Evolutionary conservation across 352 stramenopile species (phyloP).

Genomic region (Globisporangium takayamanum): DNA sequence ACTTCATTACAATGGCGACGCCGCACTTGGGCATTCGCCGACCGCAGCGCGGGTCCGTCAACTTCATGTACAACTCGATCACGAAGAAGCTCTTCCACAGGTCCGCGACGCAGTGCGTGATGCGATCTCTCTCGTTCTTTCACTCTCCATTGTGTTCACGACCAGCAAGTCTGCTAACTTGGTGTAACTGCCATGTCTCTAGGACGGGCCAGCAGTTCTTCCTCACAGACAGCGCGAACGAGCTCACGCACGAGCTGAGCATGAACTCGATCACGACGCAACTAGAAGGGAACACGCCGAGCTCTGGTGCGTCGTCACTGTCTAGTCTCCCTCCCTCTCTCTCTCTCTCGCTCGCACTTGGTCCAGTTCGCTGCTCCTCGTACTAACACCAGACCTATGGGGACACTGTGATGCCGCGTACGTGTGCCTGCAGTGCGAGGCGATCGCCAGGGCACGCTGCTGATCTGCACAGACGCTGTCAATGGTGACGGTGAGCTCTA

Average conservation of each 20-base stretch:
- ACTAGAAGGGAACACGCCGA: slow-evolving; percentile 23
- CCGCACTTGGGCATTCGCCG: slow-evolving; percentile 73
- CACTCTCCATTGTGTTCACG: background rate
- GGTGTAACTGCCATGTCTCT: background rate
- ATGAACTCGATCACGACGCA: slow-evolving; percentile 11
- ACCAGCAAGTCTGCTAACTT: no score
- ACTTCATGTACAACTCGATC: slow-evolving; percentile 60
- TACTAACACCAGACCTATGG: background rate
- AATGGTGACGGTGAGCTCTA: slow-evolving; percentile 16
- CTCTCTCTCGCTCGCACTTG: background rate
- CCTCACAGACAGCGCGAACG: slow-evolving; percentile 44
- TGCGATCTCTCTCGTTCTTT: background rate
- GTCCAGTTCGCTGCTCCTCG: background rate
- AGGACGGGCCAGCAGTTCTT: slow-evolving; percentile 61
- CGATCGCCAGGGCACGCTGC: slow-evolving; percentile 24
- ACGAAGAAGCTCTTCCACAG: slow-evolving; percentile 62
- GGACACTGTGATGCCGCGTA: background rate
- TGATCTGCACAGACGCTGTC: slow-evolving; percentile 14
- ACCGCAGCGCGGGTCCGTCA: slow-evolving; percentile 46
- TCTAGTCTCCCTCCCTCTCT: background rate
- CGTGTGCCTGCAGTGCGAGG: slow-evolving; percentile 13
- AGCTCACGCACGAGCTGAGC: slow-evolving; percentile 37
- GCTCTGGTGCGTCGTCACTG: background rate
- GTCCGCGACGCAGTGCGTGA: slow-evolving; percentile 13
- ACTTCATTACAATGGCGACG: slow-evolving; percentile 74